phyloP scores from a whole-genome alignment of 2,329 filamentous ascomycete genomes.

The Fusarium multiceps region DNA sequence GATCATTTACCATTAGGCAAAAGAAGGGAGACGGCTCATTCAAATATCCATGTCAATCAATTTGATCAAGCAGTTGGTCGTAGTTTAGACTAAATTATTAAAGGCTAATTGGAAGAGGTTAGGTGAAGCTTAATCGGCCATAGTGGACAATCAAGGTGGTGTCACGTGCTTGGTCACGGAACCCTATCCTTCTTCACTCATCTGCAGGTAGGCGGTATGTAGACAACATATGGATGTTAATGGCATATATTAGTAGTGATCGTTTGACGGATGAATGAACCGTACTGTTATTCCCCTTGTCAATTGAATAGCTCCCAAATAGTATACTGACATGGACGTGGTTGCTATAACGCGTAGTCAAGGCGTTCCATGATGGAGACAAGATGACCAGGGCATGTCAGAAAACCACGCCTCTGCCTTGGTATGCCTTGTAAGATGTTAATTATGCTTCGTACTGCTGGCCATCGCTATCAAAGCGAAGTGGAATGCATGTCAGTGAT shows the following conservation, averaged over 20 bases:
- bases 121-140: neutral
- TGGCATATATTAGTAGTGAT: neutral
- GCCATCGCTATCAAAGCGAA: neutral
- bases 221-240: neutral
- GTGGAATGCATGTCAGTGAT: slow-evolving; percentile 2
- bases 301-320: neutral
- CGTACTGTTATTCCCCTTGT: neutral
- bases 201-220: neutral
- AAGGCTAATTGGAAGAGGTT: slow-evolving; percentile 1
- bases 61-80: slow-evolving; percentile 4
- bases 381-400: slow-evolving; percentile 18
- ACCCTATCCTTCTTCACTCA: too few relatives aligned
- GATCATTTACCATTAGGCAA: slow-evolving; percentile 21
- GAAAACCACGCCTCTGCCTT: slow-evolving; percentile 22
- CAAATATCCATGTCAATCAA: neutral
- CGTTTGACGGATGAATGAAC: neutral
- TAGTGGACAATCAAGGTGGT: too few relatives aligned
- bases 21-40: neutral
- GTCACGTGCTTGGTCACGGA: slow-evolving; percentile 21
- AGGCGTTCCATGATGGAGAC: slow-evolving; percentile 17
- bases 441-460: slow-evolving; percentile 1
- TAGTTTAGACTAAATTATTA: neutral
- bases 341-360: slow-evolving; percentile 18
- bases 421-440: slow-evolving; percentile 22
- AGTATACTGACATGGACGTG: neutral